phyloP scores from a whole-genome alignment of 805 yeast genomes.

The Saccharomycopsis lassenensis region DNA sequence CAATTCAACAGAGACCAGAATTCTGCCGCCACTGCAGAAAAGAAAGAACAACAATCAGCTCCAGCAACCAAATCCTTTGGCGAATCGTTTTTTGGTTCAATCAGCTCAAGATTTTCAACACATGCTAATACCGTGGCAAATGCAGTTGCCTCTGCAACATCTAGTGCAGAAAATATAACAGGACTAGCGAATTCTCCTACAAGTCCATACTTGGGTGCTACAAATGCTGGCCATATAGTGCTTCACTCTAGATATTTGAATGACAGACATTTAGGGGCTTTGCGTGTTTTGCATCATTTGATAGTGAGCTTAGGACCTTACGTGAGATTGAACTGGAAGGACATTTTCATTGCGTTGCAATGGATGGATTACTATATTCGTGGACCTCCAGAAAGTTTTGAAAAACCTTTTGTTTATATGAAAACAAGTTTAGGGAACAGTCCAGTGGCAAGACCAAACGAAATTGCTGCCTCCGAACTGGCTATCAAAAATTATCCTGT shows the following conservation, averaged over 20 bases:
- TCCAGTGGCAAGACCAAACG: slow-evolving; percentile 26
- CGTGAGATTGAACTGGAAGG: slow-evolving; percentile 56
- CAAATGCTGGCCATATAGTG: slow-evolving; percentile 11
- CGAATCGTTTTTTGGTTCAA: slow-evolving; percentile 15
- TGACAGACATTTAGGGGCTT: slow-evolving; percentile 61
- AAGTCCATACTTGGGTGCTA: slow-evolving; percentile 3
- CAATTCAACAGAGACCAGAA: not conserved
- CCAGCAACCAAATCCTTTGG: slow-evolving; percentile 12
- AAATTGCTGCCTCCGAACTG: slow-evolving; percentile 39
- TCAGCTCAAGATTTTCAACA: slow-evolving; percentile 14
- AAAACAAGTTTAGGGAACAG: slow-evolving; percentile 19
- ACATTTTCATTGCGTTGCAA: slow-evolving; percentile 52
- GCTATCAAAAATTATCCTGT: slow-evolving; percentile 54
- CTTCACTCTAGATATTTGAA: slow-evolving; percentile 38
- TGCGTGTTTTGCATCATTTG: slow-evolving; percentile 67
- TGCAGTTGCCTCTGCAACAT: slow-evolving; percentile 5
- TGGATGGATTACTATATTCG: slow-evolving; percentile 67
- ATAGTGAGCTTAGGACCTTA: slow-evolving; percentile 76
- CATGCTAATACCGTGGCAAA: slow-evolving; percentile 15
- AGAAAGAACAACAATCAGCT: not conserved
- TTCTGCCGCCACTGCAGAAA: not conserved
- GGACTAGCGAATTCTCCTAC: slow-evolving; percentile 5
- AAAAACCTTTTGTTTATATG: slow-evolving; percentile 21
- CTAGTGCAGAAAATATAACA: too few relatives aligned
- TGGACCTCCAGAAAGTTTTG: slow-evolving; percentile 40